Percentiles rank a stretch among this genome's conserved stretches.
Conservation (phyloP, 1,139 yeast species). For the Pichia sp. region DNA sequence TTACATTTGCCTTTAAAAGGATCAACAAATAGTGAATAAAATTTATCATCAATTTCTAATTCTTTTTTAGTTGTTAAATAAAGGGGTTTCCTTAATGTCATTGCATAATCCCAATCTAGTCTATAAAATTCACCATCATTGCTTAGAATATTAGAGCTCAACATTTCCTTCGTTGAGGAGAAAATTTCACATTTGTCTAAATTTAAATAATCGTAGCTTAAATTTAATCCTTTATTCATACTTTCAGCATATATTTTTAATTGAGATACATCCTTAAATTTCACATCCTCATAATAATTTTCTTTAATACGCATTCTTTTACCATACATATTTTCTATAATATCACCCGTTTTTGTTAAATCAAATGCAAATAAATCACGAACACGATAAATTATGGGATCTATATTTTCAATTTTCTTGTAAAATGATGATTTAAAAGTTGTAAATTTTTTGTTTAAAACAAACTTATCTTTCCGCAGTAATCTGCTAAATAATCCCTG, state of each 20-base stretch:
- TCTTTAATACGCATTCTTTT: neutral
- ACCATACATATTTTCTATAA: constrained; percentile 1
- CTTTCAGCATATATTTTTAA: neutral
- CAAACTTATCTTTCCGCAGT: constrained; percentile 3
- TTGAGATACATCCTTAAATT: neutral
- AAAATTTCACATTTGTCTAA: constrained; percentile 17
- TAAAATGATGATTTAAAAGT: constrained; percentile 5
- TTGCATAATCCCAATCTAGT: constrained; percentile 27
- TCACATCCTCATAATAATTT: neutral
- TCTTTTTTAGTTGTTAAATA: constrained; percentile 7
- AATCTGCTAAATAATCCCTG: constrained; percentile 7
- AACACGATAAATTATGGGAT: constrained; percentile 5
- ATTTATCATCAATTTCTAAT: constrained; percentile 16
- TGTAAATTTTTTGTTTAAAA: constrained; percentile 12
- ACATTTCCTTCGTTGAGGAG: neutral
- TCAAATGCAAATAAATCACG: constrained; percentile 1
- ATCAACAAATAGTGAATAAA: constrained; percentile 19
- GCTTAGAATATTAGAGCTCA: constrained; percentile 13
- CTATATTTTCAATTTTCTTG: neutral
- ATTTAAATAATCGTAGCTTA: constrained; percentile 19
- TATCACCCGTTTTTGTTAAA: neutral
- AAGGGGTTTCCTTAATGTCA: constrained; percentile 21
- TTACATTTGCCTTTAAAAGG: constrained; percentile 15
- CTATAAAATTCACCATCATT: constrained; percentile 21
- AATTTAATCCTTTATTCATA: neutral